Percentiles rank a stretch among this genome's conserved stretches.
Conservation (phyloP, 225 moss, liverwort and hornwort species). For the Lunularia cruciata region DNA sequence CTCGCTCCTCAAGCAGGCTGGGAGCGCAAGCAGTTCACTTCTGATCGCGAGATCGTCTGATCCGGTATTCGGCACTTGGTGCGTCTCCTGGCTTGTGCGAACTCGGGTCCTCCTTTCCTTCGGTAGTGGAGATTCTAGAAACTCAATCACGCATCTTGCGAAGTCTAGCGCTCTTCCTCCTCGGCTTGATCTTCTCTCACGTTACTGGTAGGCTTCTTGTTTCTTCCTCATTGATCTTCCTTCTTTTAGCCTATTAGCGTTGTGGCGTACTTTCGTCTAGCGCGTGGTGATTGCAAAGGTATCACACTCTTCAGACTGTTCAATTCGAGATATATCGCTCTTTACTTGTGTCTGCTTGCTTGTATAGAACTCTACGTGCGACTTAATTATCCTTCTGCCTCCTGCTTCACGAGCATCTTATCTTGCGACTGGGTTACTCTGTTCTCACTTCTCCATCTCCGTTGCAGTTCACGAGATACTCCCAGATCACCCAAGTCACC, state of each 20-base stretch:
- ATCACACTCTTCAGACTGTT: background rate
- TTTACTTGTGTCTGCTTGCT: background rate
- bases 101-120: background rate
- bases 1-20: background rate
- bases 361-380: no score
- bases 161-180: background rate
- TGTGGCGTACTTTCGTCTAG: background rate
- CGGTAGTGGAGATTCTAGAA: background rate
- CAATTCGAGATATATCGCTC: background rate
- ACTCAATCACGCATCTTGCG: background rate
- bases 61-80: background rate
- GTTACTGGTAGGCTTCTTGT: background rate
- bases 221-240: background rate
- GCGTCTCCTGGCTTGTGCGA: background rate
- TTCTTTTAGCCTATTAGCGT: background rate
- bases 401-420: no score
- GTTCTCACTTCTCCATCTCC: no score
- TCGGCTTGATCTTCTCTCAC: background rate
- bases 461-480: no score
- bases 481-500: no score
- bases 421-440: no score
- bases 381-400: background rate
- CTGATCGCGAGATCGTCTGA: background rate
- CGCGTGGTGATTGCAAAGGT: background rate
- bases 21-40: background rate